A percentile compares a stretch with the other conserved stretches of the same genome.
These are phyloP conservation scores for Primulina huaijiensis DNA, from an alignment of 257 asterid species.

Conservation along the genomic window DNA sequence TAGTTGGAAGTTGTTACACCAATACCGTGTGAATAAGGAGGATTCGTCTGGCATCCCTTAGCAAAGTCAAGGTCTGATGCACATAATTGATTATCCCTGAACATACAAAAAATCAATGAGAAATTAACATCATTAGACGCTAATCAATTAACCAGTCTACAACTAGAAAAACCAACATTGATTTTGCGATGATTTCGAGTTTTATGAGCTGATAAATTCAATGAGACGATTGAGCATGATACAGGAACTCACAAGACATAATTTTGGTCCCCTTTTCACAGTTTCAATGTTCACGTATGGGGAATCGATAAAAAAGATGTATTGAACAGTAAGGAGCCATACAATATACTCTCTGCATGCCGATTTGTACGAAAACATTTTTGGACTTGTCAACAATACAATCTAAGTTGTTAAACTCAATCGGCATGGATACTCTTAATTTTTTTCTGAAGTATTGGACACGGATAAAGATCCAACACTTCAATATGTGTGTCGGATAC, in stretches of 20 bases:
- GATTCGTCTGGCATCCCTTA: slow-evolving; percentile 32
- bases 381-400: too few species aligned
- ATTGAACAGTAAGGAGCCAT: neutral
- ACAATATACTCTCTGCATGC: too few species aligned
- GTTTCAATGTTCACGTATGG: neutral
- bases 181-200: neutral
- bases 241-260: neutral
- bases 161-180: neutral
- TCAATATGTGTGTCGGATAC: too few species aligned
- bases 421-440: too few species aligned
- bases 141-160: neutral
- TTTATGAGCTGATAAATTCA: neutral
- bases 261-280: neutral
- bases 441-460: too few species aligned
- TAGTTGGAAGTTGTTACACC: slow-evolving; percentile 70
- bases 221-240: neutral
- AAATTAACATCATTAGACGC: neutral
- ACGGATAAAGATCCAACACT: too few species aligned
- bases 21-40: slow-evolving; percentile 21
- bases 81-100: neutral
- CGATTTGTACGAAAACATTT: too few species aligned
- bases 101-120: neutral
- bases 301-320: neutral
- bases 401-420: too few species aligned
- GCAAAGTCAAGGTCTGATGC: slow-evolving; percentile 27